Base-by-base conservation (phyloP, 805 yeast genomes). In the Pichia manshurica region DNA sequence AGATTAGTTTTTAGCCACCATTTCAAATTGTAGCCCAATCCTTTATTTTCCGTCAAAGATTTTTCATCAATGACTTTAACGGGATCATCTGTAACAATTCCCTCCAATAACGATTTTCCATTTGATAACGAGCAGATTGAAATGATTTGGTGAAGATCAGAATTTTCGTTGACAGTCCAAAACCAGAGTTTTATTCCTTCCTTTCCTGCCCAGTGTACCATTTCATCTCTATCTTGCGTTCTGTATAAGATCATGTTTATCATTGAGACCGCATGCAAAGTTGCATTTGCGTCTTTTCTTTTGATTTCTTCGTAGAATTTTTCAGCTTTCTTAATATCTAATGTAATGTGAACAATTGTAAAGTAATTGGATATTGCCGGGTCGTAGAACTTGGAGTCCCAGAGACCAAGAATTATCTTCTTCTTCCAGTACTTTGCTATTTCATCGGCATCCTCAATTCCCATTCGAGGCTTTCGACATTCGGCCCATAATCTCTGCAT, bases 361-460 rank as follows among this genome's bases (percentile, higher is more conserved):
- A 62, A 66, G 10, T 47, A 48, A 3, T 50, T 52, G 19, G 68
- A 44, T 19, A n/a, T 44, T n/a, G 60, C 56, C 12, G 62, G 48
- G 39, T 54, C 53, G 45, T 62, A 66, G 44, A 55, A 67, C 7
- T 52, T 47, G 3, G 62, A 39, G 20, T 55, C 56, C 74, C 74
- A 70, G 23, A 69, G 49, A 4, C 73, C 73, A 52, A 65, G 65
- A 21, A 67, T 57, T 19, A 69, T 53, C 45, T 61, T 65, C 19
- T 59, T 58, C 23, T 56, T 45, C 72, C 72, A 69, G 48, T 54
- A 61, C 1, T 56, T 52, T 25, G 10, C 10, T 3, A 60, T n/a
- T 9, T 56, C 58, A 4, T 58, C 58, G 4, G 54, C 29, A 3
- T 51, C 51, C 7, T 48, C 38, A 36, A 67, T 49, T 1, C 57